phyloP scores from a whole-genome alignment of 2,329 filamentous ascomycete genomes.

The Trichoderma brevicompactum region DNA sequence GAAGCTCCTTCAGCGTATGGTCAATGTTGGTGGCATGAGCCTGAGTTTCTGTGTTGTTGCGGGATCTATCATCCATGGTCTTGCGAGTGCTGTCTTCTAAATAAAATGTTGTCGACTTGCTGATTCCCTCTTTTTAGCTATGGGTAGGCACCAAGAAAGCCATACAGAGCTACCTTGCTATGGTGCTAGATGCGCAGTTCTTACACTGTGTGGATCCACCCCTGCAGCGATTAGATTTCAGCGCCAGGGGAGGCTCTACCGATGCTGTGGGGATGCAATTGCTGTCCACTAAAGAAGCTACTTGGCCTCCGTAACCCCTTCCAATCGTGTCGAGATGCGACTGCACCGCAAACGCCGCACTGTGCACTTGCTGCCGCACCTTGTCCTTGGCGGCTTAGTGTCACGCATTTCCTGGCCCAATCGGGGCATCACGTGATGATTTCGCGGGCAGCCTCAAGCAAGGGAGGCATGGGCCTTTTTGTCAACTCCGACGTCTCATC shows the following conservation, averaged over 20 bases:
- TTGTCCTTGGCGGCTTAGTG: slow-evolving; percentile 11
- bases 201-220: neutral
- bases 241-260: neutral
- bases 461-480: slow-evolving; percentile 22
- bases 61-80: slow-evolving; percentile 37
- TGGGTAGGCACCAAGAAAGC: neutral
- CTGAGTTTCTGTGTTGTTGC: slow-evolving; percentile 35
- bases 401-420: slow-evolving; percentile 19
- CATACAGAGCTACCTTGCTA: neutral
- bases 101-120: too few relatives aligned
- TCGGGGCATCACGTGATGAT: slow-evolving; percentile 18
- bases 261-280: neutral
- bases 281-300: neutral
- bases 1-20: slow-evolving; percentile 69
- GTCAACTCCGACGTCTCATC: slow-evolving; percentile 12
- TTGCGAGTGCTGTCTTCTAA: neutral
- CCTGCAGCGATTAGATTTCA: slow-evolving; percentile 1
- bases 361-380: slow-evolving; percentile 11
- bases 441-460: neutral
- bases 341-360: neutral
- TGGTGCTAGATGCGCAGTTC: neutral
- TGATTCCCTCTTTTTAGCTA: neutral
- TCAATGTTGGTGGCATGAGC: slow-evolving; percentile 59
- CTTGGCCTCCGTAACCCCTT: neutral
- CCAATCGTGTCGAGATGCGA: neutral